Evolutionary conservation across 164 flowering plant genomes (phyloP).

Genomic region (Cinnamomum chago): DNA sequence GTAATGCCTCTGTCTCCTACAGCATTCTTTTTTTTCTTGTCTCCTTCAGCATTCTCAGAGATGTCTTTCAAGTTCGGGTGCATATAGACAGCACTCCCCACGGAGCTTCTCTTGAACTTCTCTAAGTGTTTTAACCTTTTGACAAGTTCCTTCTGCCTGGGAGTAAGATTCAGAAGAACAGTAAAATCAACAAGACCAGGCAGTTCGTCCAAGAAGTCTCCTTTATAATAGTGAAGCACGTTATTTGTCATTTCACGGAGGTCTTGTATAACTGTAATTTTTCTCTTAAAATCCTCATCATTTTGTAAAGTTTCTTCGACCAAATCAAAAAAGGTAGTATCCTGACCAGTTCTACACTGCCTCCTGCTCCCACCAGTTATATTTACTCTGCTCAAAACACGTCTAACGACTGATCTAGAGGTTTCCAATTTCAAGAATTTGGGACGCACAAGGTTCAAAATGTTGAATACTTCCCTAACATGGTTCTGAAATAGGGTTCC

Average conservation of each 20-base stretch:
- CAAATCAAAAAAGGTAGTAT: slow-evolving; percentile 50
- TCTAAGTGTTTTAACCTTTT: slow-evolving; percentile 32
- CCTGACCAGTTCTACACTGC: slow-evolving; percentile 29
- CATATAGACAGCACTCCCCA: slow-evolving; percentile 62
- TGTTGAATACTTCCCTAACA: slow-evolving; percentile 87
- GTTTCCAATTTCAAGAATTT: slow-evolving; percentile 54
- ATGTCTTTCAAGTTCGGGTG: slow-evolving; percentile 56
- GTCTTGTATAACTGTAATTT: slow-evolving; percentile 63
- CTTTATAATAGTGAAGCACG: slow-evolving; percentile 84
- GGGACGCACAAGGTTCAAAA: slow-evolving; percentile 84
- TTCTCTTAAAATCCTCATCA: slow-evolving; percentile 52
- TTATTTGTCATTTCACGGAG: slow-evolving; percentile 77
- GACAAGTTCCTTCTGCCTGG: slow-evolving; percentile 42
- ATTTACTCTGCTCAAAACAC: slow-evolving; percentile 54
- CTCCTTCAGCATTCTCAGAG: slow-evolving; percentile 23
- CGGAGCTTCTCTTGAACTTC: slow-evolving; percentile 53
- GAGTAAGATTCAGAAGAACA: slow-evolving; percentile 50
- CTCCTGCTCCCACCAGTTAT: slow-evolving; percentile 41
- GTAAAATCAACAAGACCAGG: slow-evolving; percentile 86
- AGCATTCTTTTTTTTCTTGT: not conserved
- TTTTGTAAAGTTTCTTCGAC: slow-evolving; percentile 73
- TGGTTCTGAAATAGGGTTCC: slow-evolving; percentile 93
- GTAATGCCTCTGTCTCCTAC: slow-evolving; percentile 17
- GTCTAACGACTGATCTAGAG: slow-evolving; percentile 42
- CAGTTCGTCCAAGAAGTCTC: slow-evolving; percentile 84